Base-by-base conservation (phyloP, 2,329 filamentous ascomycete genomes). In the Trichoderma koningii region DNA sequence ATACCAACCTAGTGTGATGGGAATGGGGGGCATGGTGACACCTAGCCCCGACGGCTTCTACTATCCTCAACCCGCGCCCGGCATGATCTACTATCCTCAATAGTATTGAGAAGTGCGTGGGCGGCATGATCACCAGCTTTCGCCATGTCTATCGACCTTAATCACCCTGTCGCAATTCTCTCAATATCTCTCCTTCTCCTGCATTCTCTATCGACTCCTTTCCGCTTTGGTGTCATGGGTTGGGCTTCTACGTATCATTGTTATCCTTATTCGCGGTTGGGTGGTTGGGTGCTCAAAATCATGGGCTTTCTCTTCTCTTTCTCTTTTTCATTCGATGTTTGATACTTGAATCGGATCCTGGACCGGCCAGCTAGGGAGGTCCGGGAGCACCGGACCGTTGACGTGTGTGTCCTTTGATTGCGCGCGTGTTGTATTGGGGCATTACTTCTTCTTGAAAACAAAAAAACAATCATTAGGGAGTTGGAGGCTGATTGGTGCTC, bases 11-110 rank as follows among this genome's bases (percentile, higher is more conserved):
- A 85, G 83, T 50, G 81, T 87, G 52, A 82, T 89, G 67, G 88
- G 87, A 50, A 92, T 93, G 85, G 88, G 88, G 68, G 89, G 90
- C 10, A 93, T 95, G 88, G 89, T 93, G 80, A 90, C 90, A 67
- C 85, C 83, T 68, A 87, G 80, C 72, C 83, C 85, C 72, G 83
- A 88, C 75, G 82, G 82, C 67, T 96, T 90, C 78, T 96, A 93
- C 72, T 89, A 89, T 72, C 81, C 85, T 23, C 86, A 85, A 69
- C 77, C 80, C 60, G 78, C 79, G 3, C 78, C 81, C 44, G 83
- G 83, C 47, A 83, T 86, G 76, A 79, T 87, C 68, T 89, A 87
- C 75, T 89, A 88, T 72, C 79, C 82, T 63, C 84, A 87, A 75
- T 88, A 84, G 80, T 69, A 62, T 66, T 73, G 73, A 69, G 64